Conservation (phyloP, 768 basidiomycete species). For the Crepidotus variabilis region DNA sequence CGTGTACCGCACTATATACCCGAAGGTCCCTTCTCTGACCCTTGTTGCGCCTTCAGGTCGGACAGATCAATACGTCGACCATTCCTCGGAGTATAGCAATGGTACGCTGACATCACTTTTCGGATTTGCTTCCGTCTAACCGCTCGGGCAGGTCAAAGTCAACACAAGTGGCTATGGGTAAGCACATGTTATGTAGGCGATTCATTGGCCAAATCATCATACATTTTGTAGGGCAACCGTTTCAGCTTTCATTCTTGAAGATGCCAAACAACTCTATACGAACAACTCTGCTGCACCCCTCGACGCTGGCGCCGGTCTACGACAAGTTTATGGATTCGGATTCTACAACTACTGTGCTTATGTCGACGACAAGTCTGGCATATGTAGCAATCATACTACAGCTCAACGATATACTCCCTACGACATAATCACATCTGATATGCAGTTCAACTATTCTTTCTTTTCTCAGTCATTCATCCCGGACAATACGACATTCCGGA, state of each 20-base stretch:
- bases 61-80: constrained; percentile 75
- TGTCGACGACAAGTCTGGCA: constrained; percentile 52
- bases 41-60: constrained; percentile 48
- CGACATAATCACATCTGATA: constrained; percentile 60
- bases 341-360: constrained; percentile 82
- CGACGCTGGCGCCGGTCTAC: constrained; percentile 50
- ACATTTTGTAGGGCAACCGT: constrained; percentile 44
- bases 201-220: neutral
- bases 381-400: constrained; percentile 58
- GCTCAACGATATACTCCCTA: constrained; percentile 63
- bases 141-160: constrained; percentile 43
- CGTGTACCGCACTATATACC: constrained; percentile 21
- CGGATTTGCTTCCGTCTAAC: neutral
- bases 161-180: constrained; percentile 71
- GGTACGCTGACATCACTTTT: constrained; percentile 37
- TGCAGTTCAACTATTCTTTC: constrained; percentile 57
- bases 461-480: constrained; percentile 51
- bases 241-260: constrained; percentile 45
- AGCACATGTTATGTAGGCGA: constrained; percentile 14
- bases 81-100: constrained; percentile 71
- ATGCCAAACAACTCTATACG: constrained; percentile 64
- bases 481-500: constrained; percentile 25
- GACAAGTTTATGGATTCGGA: constrained; percentile 72
- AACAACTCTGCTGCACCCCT: constrained; percentile 61
- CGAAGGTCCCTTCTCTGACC: constrained; percentile 4